Conservation (phyloP, 1,284 basidiomycete species). For the Neonothopanus nambi region DNA sequence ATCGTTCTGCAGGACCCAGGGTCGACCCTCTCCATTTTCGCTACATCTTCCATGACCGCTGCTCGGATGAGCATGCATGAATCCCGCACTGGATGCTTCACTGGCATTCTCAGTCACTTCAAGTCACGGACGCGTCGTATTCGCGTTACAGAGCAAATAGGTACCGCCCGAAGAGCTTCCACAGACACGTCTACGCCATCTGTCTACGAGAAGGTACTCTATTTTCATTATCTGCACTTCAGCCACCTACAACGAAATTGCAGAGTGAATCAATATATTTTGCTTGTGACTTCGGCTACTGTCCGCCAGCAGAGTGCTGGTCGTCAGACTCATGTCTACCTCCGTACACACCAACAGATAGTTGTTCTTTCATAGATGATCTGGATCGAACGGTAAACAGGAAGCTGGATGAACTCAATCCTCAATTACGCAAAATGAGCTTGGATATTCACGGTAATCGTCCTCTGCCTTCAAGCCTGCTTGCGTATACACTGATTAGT, state of each 20-base stretch:
- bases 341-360: slow-evolving; percentile 30
- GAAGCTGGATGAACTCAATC: slow-evolving; percentile 45
- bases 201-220: background rate
- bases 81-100: slow-evolving; percentile 12
- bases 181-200: background rate
- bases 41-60: slow-evolving; percentile 2
- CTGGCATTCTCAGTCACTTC: slow-evolving; percentile 15
- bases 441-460: slow-evolving; percentile 57
- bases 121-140: slow-evolving; percentile 4
- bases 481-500: background rate
- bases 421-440: slow-evolving; percentile 52
- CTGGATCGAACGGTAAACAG: slow-evolving; percentile 38
- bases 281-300: slow-evolving; percentile 12
- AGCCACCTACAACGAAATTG: background rate
- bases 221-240: background rate
- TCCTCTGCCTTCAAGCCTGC: background rate
- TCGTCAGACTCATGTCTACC: slow-evolving; percentile 31
- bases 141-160: background rate
- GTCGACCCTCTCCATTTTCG: background rate
- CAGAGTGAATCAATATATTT: background rate
- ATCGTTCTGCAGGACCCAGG: background rate
- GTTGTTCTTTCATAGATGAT: too few species aligned
- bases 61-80: background rate
- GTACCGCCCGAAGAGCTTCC: background rate
- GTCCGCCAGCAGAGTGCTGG: slow-evolving; percentile 5